Conservation (phyloP, 1,284 basidiomycete species). For the Xerocomus minutiporus region DNA sequence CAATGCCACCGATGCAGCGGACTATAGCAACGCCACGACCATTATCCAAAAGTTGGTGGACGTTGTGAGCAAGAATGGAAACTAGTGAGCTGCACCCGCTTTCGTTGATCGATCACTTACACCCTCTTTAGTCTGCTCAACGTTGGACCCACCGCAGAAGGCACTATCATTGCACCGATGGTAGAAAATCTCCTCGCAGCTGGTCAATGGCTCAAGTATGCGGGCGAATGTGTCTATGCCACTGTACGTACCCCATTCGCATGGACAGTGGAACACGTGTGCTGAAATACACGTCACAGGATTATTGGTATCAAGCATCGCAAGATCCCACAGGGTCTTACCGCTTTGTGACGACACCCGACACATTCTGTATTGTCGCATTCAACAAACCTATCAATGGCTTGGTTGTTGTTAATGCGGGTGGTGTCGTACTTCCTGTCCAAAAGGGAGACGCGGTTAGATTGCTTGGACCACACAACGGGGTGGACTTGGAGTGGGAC, state of each 20-base stretch:
- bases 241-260: conserved; percentile 36
- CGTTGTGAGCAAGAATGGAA: conserved; percentile 54
- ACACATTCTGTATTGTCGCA: conserved; percentile 50
- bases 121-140: conserved; percentile 42
- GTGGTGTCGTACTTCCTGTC: conserved; percentile 39
- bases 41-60: conserved; percentile 52
- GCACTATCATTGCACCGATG: conserved; percentile 47
- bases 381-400: conserved; percentile 37
- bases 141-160: conserved; percentile 51
- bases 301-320: conserved; percentile 41
- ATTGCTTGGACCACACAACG: conserved; percentile 36
- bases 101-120: background rate
- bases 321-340: conserved; percentile 39
- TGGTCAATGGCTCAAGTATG: conserved; percentile 47
- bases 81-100: conserved; percentile 36
- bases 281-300: conserved; percentile 21
- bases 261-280: background rate
- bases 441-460: conserved; percentile 40
- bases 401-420: conserved; percentile 37
- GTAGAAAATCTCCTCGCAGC: conserved; percentile 44
- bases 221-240: conserved; percentile 49
- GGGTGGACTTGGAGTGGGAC: conserved; percentile 16
- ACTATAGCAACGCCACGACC: conserved; percentile 47
- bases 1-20: conserved; percentile 37
- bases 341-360: conserved; percentile 48